phyloP scores from a whole-genome alignment of 192 early-diverging fungal genomes.

The Phlyctochytrium arcticum region DNA sequence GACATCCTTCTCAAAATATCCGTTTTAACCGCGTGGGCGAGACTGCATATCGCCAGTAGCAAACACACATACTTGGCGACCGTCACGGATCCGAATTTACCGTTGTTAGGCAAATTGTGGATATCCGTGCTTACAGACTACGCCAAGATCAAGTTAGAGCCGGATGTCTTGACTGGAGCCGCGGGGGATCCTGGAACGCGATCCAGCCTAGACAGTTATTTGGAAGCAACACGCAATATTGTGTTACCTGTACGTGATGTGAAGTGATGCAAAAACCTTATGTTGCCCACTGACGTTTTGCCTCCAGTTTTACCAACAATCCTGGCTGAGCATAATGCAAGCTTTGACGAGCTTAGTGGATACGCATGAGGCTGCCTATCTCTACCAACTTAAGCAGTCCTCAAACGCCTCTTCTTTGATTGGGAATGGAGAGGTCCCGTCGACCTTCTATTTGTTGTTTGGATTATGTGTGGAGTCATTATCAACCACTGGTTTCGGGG shows the following conservation, averaged over 20 bases:
- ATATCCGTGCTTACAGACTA: constrained; percentile 57
- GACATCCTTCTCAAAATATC: constrained; percentile 73
- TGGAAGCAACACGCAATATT: constrained; percentile 63
- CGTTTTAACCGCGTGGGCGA: constrained; percentile 76
- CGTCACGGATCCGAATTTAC: constrained; percentile 55
- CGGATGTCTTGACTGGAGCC: constrained; percentile 41
- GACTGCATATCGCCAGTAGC: constrained; percentile 62
- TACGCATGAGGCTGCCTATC: constrained; percentile 6
- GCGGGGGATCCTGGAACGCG: constrained; percentile 4
- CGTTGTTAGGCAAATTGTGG: constrained; percentile 52
- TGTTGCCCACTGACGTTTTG: neutral
- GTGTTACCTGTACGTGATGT: constrained; percentile 55
- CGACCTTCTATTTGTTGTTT: constrained; percentile 59
- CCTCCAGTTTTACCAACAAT: constrained; percentile 26
- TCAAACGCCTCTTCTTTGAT: too few species aligned
- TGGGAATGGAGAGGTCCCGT: constrained; percentile 4
- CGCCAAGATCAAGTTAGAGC: constrained; percentile 62
- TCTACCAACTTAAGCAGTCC: constrained; percentile 13
- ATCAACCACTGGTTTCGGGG: neutral
- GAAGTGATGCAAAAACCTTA: neutral
- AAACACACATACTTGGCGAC: constrained; percentile 56
- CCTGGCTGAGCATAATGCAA: constrained; percentile 38
- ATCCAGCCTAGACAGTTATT: constrained; percentile 24
- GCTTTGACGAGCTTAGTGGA: constrained; percentile 27
- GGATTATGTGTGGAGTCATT: constrained; percentile 65